phyloP scores from a whole-genome alignment of 2,329 filamentous ascomycete species.

The Phialocephala sp. region DNA sequence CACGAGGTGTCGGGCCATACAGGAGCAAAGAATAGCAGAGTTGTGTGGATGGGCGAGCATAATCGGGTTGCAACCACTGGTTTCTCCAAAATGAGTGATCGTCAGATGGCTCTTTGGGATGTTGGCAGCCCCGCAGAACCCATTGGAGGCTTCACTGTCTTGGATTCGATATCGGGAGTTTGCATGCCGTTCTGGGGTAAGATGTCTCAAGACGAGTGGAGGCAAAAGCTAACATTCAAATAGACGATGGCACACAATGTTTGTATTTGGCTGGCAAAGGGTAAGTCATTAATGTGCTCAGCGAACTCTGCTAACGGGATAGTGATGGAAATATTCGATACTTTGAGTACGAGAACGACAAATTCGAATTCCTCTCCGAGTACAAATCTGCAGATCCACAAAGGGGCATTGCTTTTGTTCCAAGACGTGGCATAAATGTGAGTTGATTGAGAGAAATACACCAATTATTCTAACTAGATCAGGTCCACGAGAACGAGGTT shows the following conservation, averaged over 20 bases:
- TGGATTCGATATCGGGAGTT: constrained; percentile 96
- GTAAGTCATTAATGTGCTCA: constrained; percentile 56
- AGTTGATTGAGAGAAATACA: constrained; percentile 39
- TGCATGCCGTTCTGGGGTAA: constrained; percentile 98
- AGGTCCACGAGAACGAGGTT: constrained; percentile 94
- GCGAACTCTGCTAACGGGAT: constrained; percentile 24
- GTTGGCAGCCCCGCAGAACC: constrained; percentile 79
- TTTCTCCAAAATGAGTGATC: constrained; percentile 98
- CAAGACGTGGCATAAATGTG: constrained; percentile 92
- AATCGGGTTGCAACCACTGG: constrained; percentile 95
- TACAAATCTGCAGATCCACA: constrained; percentile 98
- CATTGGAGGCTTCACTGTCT: constrained; percentile 85
- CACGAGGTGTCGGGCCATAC: constrained; percentile 86
- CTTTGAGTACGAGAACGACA: constrained; percentile 98
- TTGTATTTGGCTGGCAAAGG: constrained; percentile 97
- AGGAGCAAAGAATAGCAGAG: constrained; percentile 96
- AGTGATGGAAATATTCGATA: constrained; percentile 99
- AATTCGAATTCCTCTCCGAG: constrained; percentile 95
- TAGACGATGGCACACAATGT: constrained; percentile 89
- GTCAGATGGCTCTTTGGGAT: constrained; percentile 96
- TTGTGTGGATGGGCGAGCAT: constrained; percentile 96
- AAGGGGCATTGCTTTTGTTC: constrained; percentile 91
- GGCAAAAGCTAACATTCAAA: constrained; percentile 31
- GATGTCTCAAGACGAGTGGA: constrained; percentile 37
- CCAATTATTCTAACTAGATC: constrained; percentile 31